Percentiles rank a stretch among this genome's conserved stretches.
phyloP scores from a whole-genome alignment of 2,329 filamentous ascomycete genomes.

The Aureobasidium sp. region DNA sequence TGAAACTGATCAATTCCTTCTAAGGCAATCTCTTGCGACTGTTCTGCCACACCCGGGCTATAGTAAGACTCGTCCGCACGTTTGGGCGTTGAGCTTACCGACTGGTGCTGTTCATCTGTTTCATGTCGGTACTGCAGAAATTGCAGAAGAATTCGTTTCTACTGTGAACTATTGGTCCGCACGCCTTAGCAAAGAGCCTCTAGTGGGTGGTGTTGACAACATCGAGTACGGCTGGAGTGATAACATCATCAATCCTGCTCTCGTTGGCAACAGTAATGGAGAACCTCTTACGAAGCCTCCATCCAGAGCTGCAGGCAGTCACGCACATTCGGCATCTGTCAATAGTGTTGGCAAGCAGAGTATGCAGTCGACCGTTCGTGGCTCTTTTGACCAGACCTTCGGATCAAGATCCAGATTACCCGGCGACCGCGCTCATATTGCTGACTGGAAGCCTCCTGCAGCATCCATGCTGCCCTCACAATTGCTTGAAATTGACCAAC shows the following conservation, averaged over 20 bases:
- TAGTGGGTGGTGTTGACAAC: constrained; percentile 89
- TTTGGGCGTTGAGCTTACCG: constrained; percentile 88
- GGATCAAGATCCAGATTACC: constrained; percentile 60
- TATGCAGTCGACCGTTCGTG: constrained; percentile 48
- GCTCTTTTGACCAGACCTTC: constrained; percentile 49
- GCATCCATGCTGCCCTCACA: constrained; percentile 84
- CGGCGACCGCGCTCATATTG: constrained; percentile 75
- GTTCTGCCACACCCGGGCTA: constrained; percentile 86
- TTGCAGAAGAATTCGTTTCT: constrained; percentile 86
- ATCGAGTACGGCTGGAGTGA: constrained; percentile 98
- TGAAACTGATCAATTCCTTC: constrained; percentile 74
- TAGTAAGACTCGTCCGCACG: constrained; percentile 80
- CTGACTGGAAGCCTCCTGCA: constrained; percentile 81
- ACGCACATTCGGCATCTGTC: constrained; percentile 19
- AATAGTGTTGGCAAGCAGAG: constrained; percentile 26
- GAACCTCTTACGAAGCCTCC: neutral
- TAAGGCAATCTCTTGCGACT: constrained; percentile 87
- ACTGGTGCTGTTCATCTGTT: constrained; percentile 96
- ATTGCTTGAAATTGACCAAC: constrained; percentile 71
- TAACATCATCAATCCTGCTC: constrained; percentile 56
- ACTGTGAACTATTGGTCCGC: constrained; percentile 98
- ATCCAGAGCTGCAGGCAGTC: constrained; percentile 4
- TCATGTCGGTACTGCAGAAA: constrained; percentile 91
- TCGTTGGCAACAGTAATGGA: constrained; percentile 25
- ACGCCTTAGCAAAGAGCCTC: constrained; percentile 82